A percentile compares a stretch with the other conserved stretches of the same genome.
phyloP scores from a whole-genome alignment of 108 stramenopile genomes.

The Nitzschia sp. region DNA sequence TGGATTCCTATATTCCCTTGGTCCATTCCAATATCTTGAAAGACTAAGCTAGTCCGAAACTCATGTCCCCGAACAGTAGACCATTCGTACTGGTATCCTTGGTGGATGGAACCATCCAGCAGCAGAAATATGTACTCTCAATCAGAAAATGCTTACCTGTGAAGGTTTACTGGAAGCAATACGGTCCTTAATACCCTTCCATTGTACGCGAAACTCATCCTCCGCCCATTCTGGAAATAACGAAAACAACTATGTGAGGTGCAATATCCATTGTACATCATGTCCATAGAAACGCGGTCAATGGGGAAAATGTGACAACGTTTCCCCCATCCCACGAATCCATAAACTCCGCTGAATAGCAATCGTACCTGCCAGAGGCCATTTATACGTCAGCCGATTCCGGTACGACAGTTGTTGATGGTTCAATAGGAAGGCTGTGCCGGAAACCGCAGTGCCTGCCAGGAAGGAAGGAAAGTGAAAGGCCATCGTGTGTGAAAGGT shows the following conservation, averaged over 20 bases:
- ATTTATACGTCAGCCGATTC: conserved; percentile 16
- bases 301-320: not conserved
- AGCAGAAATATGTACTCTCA: no score
- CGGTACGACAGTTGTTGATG: conserved; percentile 21
- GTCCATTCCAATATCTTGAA: no score
- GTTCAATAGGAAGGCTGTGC: conserved; percentile 2
- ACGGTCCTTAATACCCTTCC: conserved; percentile 4
- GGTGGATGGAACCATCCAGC: no score
- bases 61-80: no score
- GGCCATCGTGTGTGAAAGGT: conserved; percentile 4
- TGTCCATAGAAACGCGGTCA: no score
- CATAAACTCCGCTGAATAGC: not conserved
- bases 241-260: no score
- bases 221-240: not conserved
- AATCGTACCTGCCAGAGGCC: conserved; percentile 22
- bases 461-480: conserved; percentile 23
- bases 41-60: not conserved
- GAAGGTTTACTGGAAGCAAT: not conserved
- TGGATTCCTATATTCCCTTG: no score
- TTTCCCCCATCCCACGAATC: not conserved
- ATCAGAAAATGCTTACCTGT: conserved; percentile 3
- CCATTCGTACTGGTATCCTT: no score
- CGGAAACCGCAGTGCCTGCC: conserved; percentile 11
- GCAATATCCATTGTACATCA: no score
- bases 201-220: conserved; percentile 3